These are phyloP conservation scores for Sphaerosporella brunnea DNA, from an alignment of 495 filamentous ascomycete genomes.

Conservation along the genomic window DNA sequence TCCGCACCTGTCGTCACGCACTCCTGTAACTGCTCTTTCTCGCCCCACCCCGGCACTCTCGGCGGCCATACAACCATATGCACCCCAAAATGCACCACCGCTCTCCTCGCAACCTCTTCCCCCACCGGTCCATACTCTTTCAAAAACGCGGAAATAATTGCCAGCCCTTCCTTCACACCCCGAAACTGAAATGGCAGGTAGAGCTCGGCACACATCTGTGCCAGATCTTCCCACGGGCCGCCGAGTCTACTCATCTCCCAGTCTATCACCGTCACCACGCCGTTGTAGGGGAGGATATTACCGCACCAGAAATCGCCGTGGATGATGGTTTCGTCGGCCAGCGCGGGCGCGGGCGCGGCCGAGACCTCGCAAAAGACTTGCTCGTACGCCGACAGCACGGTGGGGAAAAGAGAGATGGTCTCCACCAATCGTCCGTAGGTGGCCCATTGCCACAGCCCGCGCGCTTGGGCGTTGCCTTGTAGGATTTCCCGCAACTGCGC, in stretches of 20 bases:
- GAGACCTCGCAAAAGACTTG: neutral
- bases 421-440: slow-evolving; percentile 1
- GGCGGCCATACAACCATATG: neutral
- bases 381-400: neutral
- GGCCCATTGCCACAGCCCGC: neutral
- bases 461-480: neutral
- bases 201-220: slow-evolving; percentile 24
- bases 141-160: neutral
- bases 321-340: neutral
- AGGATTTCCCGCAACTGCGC: neutral
- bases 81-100: slow-evolving; percentile 3
- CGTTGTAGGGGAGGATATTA: neutral
- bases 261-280: neutral
- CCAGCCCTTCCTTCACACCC: neutral
- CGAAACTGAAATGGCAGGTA: slow-evolving; percentile 6
- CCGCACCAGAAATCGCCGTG: slow-evolving; percentile 3
- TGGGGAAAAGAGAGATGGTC: neutral
- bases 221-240: slow-evolving; percentile 8
- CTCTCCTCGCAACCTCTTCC: neutral
- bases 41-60: neutral
- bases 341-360: neutral
- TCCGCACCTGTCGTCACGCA: neutral
- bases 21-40: neutral
- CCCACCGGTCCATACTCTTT: neutral
- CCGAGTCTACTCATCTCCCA: neutral